Percentiles rank a stretch among this genome's conserved stretches.
Conservation (phyloP, 805 yeast species). For the Wickerhamiella sorbophila region DNA sequence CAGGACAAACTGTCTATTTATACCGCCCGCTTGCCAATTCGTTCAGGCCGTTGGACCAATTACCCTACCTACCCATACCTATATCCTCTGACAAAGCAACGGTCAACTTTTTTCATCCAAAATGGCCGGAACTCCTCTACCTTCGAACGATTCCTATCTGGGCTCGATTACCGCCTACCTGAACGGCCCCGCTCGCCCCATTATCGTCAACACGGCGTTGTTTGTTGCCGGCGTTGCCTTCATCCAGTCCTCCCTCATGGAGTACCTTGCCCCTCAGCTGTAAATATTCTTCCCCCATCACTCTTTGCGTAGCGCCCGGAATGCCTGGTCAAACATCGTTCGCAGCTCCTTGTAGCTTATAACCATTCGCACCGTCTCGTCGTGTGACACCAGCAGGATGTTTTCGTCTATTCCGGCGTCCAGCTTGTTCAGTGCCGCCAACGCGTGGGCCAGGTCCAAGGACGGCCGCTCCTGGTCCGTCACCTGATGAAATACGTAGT, state of each 20-base stretch:
- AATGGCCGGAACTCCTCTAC: conserved; percentile 10
- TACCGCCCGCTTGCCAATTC: too few relatives aligned
- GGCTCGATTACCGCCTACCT: conserved; percentile 16
- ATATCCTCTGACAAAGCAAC: conserved; percentile 1
- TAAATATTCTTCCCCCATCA: conserved; percentile 3
- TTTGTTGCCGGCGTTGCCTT: conserved; percentile 26
- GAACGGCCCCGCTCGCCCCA: conserved; percentile 18
- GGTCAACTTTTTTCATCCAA: conserved; percentile 1
- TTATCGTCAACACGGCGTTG: conserved; percentile 17
- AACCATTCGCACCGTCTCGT: conserved; percentile 73
- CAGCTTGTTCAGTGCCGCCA: conserved; percentile 67
- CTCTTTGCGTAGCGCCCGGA: conserved; percentile 33
- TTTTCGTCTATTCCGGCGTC: conserved; percentile 87
- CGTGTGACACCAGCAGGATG: conserved; percentile 63
- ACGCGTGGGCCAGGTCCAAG: conserved; percentile 68
- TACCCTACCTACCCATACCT: too few relatives aligned
- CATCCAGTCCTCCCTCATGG: conserved; percentile 27
- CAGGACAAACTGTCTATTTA: too few relatives aligned
- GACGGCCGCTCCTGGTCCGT: conserved; percentile 67
- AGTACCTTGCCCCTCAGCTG: conserved; percentile 27
- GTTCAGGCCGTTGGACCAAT: too few relatives aligned
- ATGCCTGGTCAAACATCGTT: conserved; percentile 53
- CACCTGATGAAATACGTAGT: conserved; percentile 72
- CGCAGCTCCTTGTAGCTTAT: conserved; percentile 70
- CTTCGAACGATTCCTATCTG: conserved; percentile 6